Evolutionary conservation across 805 yeast genomes (phyloP), one percentile per base, ranked within the genome.

Genomic region (Metschnikowia cerradonensis): DNA sequence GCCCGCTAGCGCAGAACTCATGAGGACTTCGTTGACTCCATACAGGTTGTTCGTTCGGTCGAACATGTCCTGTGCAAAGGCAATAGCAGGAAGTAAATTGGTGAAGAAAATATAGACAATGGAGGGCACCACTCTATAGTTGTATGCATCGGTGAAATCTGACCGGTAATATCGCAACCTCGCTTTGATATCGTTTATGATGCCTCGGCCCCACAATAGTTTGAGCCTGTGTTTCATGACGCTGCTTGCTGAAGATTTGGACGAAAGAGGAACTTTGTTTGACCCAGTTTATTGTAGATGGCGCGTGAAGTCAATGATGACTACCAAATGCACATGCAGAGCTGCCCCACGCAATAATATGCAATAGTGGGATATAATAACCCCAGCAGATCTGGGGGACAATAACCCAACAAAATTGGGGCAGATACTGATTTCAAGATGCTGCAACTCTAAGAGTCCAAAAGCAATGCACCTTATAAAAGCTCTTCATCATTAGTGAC

Each of bases 21-120:
- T 62, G 22, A 92, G 73, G 2, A 92, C 86, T 63, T 92, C 99
- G 63, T 92, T 94, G 3, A 94, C 86, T 3, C 99, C 99, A 61
- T 90, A 92, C 11, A 91, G 78, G 57, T 87, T 83, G 45, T 86
- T 70, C 0, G 99, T 92, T 54, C 89, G 84, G 66, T 91, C 96
- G 67, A 90, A 91, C 96, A 92, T 87, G 64, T 92, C 98, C 63
- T 90, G 97, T 0, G 97, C 96, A 75, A 92, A 92, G 0, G 98
- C 97, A 39, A 92, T 78, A 0, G 97, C 97, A 1, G 98, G 98
- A 36, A 92, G 73, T 41, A 92, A 64, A 65, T 94, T 92, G 40
- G 96, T 90, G 75, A 94, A 90, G 67, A 86, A 92, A 13, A 94
- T 86, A 64, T 80, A 90, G 1, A 87, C 70, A 0, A 90, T 83